Base-by-base conservation (phyloP, 1,284 basidiomycete genomes). In the Rhodotorula sp. region DNA sequence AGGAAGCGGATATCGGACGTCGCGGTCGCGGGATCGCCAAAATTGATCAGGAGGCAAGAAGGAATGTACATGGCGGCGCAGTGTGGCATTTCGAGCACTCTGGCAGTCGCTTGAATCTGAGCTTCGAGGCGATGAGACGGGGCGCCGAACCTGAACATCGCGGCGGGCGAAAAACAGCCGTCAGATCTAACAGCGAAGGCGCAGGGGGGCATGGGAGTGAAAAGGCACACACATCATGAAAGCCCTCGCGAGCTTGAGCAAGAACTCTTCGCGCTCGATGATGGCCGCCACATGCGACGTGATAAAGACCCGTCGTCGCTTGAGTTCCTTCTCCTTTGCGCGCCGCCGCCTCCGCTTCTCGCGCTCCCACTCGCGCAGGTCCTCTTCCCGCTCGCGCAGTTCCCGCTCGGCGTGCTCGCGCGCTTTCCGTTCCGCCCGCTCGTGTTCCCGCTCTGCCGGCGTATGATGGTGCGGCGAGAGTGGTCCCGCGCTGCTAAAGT, bases 41-140 rank as follows among this genome's bases (percentile, higher is more conserved):
- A 93, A 62, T 89, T 88, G 58, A 80, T 66, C 45, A 80, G 73
- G 54, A 78, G 62, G 60, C 90, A 84, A 70, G 91, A 90, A 3
- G 93, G 93, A 47, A 95, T 83, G 80, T 94, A 93, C 81, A 95
- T 86, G 82, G 90, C 90, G 73, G 88, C 89, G 75, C 91, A 85
- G 78, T 90, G 86, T 28, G 67, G 64, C 16, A 63, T 54, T 45
- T 63, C 92, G 54, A 97, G 86, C 21, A 95, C 91, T 8, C 86
- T 86, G 23, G 89, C 92, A 2, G 93, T 93, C 45, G 90, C 88
- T 80, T 90, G 89, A 74, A 95, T 89, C 81, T 95, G 92, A 16
- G 91, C 87, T 79, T 90, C 91, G 59, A 95, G 85, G 59, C 93
- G 88, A 80, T 95, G 92, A 2, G 62, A 63, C 5, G 62, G 62